Evolutionary conservation across 768 basidiomycete species (phyloP).

Genomic region (Hygrophoropsis aurantiaca): DNA sequence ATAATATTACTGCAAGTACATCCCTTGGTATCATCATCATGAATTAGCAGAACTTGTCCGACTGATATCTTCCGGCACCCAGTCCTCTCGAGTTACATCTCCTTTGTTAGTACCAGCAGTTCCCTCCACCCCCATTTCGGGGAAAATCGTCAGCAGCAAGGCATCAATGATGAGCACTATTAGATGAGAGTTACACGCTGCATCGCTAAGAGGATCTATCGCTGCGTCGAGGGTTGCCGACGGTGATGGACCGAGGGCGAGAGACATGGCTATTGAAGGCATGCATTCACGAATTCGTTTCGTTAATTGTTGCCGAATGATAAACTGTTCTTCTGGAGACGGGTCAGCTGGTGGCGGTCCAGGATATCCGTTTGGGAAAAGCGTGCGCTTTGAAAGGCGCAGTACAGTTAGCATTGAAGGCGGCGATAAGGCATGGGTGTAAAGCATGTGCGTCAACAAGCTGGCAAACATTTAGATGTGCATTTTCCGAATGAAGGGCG

Average conservation of each 20-base stretch:
- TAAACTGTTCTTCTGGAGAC: constrained; percentile 69
- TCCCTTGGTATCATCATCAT: too few relatives aligned
- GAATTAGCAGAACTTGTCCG: too few relatives aligned
- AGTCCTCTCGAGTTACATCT: constrained; percentile 1
- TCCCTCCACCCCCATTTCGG: constrained; percentile 58
- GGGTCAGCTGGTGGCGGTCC: constrained; percentile 73
- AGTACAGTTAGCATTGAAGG: constrained; percentile 52
- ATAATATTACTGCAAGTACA: too few relatives aligned
- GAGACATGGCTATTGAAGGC: constrained; percentile 37
- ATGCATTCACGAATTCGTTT: constrained; percentile 38
- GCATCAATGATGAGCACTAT: constrained; percentile 73
- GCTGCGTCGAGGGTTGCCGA: constrained; percentile 48
- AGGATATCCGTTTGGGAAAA: constrained; percentile 92
- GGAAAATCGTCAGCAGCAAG: constrained; percentile 69
- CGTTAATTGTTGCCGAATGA: constrained; percentile 45
- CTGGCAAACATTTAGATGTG: constrained; percentile 31
- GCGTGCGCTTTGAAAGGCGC: constrained; percentile 58
- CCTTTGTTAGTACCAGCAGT: not conserved
- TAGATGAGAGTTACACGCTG: constrained; percentile 78
- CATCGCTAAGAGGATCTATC: constrained; percentile 60
- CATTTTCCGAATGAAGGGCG: not conserved
- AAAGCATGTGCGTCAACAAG: constrained; percentile 68
- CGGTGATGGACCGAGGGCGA: constrained; percentile 57
- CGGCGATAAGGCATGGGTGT: constrained; percentile 51
- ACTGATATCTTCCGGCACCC: not conserved